A percentile compares a stretch with the other conserved stretches of the same genome.
Evolutionary conservation across 169 alveolate genomes (phyloP).

Genomic region (Miamiensis avidus): DNA sequence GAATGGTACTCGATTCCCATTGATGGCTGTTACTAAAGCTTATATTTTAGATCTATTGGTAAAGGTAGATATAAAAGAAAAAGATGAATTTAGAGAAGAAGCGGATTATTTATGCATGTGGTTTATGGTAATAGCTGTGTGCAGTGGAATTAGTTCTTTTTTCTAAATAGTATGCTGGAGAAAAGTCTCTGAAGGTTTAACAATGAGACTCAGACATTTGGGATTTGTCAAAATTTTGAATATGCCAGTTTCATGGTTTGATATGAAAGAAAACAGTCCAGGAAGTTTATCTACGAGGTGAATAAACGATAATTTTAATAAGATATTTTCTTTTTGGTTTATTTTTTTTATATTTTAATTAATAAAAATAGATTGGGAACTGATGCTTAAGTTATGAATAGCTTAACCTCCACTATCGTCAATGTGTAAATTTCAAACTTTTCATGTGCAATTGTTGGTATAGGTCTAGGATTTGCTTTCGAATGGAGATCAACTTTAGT

Average conservation of each 20-base stretch:
- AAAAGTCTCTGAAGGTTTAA: slow-evolving; percentile 44
- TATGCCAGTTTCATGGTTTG: slow-evolving; percentile 62
- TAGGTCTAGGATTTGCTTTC: slow-evolving; percentile 46
- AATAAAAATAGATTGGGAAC: slow-evolving; percentile 21
- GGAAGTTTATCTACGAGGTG: slow-evolving; percentile 69
- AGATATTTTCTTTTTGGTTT: too few species aligned
- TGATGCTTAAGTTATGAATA: slow-evolving; percentile 34
- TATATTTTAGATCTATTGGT: neutral
- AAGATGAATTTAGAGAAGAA: neutral
- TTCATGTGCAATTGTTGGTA: slow-evolving; percentile 45
- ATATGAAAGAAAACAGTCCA: slow-evolving; percentile 53
- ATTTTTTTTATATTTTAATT: too few species aligned
- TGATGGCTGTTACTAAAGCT: slow-evolving; percentile 11
- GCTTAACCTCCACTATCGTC: slow-evolving; percentile 30
- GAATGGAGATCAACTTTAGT: slow-evolving; percentile 58
- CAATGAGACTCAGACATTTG: slow-evolving; percentile 48
- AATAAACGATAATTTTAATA: too few species aligned
- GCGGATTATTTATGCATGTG: neutral
- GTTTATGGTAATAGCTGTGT: slow-evolving; percentile 57
- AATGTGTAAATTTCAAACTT: slow-evolving; percentile 33
- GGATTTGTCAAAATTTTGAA: slow-evolving; percentile 42
- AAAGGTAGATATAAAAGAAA: neutral
- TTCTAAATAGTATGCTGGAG: slow-evolving; percentile 14
- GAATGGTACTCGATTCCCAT: slow-evolving; percentile 9
- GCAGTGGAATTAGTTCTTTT: neutral